These are phyloP conservation scores for Eudorina sp. DNA, from an alignment of 139 green algal species.

Conservation along the genomic window DNA sequence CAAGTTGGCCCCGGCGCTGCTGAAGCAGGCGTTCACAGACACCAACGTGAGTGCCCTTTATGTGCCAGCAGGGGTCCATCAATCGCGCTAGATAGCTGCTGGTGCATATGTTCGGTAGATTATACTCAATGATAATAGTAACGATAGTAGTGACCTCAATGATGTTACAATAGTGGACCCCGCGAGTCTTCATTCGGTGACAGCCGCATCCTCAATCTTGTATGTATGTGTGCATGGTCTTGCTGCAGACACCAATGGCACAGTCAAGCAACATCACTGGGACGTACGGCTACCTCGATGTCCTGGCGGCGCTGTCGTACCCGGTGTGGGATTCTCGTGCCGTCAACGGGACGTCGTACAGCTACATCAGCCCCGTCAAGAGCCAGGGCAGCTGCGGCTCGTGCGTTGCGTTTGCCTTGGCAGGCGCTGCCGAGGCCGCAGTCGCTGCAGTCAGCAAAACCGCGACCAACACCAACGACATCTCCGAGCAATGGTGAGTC, in stretches of 20 bases:
- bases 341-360: constrained; percentile 29
- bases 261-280: background rate
- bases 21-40: background rate
- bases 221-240: background rate
- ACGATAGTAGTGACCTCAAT: too few species aligned
- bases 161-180: too few species aligned
- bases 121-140: background rate
- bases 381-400: constrained; percentile 75
- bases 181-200: too few species aligned
- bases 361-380: constrained; percentile 67
- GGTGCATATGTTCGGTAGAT: background rate
- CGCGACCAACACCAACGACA: background rate
- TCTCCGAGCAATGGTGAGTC: constrained; percentile 21
- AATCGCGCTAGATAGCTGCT: background rate
- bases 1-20: background rate
- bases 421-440: background rate
- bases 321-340: constrained; percentile 11
- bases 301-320: constrained; percentile 3
- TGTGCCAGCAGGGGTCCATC: background rate
- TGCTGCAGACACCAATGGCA: background rate
- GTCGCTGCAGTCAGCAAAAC: background rate
- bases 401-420: constrained; percentile 71
- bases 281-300: background rate
- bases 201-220: too few species aligned
- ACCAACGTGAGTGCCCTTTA: background rate